Evolutionary conservation across 805 yeast genomes (phyloP).

Genomic region (Naumovozyma dairenensis): DNA sequence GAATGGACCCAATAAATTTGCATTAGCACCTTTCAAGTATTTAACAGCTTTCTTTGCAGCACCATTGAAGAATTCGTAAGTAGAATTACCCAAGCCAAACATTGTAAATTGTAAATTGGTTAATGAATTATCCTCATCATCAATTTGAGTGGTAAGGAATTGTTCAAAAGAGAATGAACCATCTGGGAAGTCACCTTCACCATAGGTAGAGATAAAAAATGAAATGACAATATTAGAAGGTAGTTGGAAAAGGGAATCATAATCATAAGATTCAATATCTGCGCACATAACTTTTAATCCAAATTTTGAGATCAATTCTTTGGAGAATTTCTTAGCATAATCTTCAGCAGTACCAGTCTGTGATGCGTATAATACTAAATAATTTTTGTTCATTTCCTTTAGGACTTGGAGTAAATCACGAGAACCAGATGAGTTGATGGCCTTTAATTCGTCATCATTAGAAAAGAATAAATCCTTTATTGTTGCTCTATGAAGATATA

Average conservation of each 20-base stretch:
- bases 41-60: constrained; percentile 57
- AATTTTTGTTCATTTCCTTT: constrained; percentile 55
- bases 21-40: constrained; percentile 53
- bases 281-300: constrained; percentile 76
- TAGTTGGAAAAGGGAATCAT: constrained; percentile 60
- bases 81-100: constrained; percentile 91
- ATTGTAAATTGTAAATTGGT: constrained; percentile 55
- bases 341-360: constrained; percentile 99
- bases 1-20: constrained; percentile 55
- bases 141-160: constrained; percentile 40
- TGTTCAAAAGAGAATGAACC: constrained; percentile 74
- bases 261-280: constrained; percentile 83
- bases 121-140: constrained; percentile 32
- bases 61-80: constrained; percentile 85
- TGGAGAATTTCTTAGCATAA: constrained; percentile 80
- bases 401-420: constrained; percentile 53
- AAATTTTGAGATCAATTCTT: constrained; percentile 76
- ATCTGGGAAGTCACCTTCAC: constrained; percentile 98
- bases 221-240: constrained; percentile 49
- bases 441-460: constrained; percentile 30
- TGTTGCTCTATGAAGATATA: constrained; percentile 57
- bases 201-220: constrained; percentile 85
- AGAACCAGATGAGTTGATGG: constrained; percentile 32
- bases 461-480: constrained; percentile 28
- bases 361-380: constrained; percentile 79